Evolutionary conservation across 2,329 filamentous ascomycete species (phyloP), one percentile per base, ranked within the genome.

Genomic region (Emmonsiellopsis sp.): DNA sequence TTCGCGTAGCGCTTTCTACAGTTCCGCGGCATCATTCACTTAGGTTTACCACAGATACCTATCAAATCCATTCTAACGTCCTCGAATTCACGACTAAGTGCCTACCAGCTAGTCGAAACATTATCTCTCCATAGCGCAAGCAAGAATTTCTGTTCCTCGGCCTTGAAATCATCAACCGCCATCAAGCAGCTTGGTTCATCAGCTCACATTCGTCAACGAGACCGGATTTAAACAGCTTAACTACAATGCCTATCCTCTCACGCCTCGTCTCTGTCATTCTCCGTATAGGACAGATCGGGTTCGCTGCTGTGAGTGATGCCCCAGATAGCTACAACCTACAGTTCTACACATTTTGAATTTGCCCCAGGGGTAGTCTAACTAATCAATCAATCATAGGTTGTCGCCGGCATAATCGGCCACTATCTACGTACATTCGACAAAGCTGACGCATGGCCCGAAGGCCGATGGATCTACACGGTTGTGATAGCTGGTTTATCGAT

Each of bases 401-500:
- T 88, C 50, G 82, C 84, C 27, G 86, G 85, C 56, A 75, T 89
- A 56, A 82, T 84, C 55, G 85, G 84, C 50, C 67, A 80, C 58
- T 86, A 85, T 66, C 79, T 90, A 31, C 77, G 82, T 64, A 60
- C 69, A 2, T 72, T 73, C 49, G 56, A 72, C 21, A 58, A 72
- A 36, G 67, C 74, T 37, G 74, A 76, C 51, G 68, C 74, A 55
- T 83, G 80, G 76, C 71, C 75, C 14, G 71, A 79, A 40, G 82
- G 77, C 37, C 83, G 86, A 53, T 83, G 85, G 72, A 88, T 91
- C 70, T 91, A 88, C 74, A 81, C 85, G 45, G 80, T 86, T 63
- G 80, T 88, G 14, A 77, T 90, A 40, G 84, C 87, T 2, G 83
- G 77, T 17, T 63, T 91, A 14, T 81, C 83, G 10, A 81, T 90